Evolutionary conservation across 1,284 basidiomycete genomes (phyloP), one percentile per base, ranked within the genome.

Genomic region (Melanopsichium pennsylvanicum): DNA sequence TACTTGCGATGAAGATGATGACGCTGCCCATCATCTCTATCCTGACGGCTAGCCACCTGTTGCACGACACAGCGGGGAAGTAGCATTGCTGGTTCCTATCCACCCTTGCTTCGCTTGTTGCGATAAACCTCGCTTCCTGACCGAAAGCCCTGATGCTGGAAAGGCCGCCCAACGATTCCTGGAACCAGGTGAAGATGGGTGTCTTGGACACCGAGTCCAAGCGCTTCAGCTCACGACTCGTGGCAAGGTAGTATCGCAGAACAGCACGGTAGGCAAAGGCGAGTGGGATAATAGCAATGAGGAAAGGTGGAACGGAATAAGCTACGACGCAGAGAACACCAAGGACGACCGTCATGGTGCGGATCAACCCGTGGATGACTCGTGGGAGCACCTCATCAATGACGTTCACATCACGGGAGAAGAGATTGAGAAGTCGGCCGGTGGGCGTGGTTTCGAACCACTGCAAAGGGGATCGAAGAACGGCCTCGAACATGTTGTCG

Each of bases 381-480:
- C 78, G 70, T 3, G 78, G 78, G 34, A 80, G 67, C 51, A 73
- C 72, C 66, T 82, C 82, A 66, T 97, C 94, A 36, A 93, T 88
- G 29, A 95, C 92, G 76, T 94, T 94, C 37, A 90, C 88, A 78
- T 98, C 95, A 5, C 93, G 87, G 13, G 91, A 92, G 83, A 97
- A 97, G 29, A 96, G 82, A 79, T 94, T 94, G 39, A 80, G 68
- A 50, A 93, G 79, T 37, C 91, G 88, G 9, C 90, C 90, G 36
- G 38, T 76, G 18, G 78, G 72, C 23, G 73, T 76, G 12, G 69
- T 73, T 60, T 80, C 78, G 57, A 80, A 80, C 76, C 77, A 80
- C 59, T 80, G 79, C 21, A 80, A 56, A 4, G 77, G 77, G 29
- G 72, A 68, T 22, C 76, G 70, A 21, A 76, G 46, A 29, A 80